Evolutionary conservation across 164 flowering plant species (phyloP), one percentile per base, ranked within the genome.

Genomic region (Macadamia integrifolia): DNA sequence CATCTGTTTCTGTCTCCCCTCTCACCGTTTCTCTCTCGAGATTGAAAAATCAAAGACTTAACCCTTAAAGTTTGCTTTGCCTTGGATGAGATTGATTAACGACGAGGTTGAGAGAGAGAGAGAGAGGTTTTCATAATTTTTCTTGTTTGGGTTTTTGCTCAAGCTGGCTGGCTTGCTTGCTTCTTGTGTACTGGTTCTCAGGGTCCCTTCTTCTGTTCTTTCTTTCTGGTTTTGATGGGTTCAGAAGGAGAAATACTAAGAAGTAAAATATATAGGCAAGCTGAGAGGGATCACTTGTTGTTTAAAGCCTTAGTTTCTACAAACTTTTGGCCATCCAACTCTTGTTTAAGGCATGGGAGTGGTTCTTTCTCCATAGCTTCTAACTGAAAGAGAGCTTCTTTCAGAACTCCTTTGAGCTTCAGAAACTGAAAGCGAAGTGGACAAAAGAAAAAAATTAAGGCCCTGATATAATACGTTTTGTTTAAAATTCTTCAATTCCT

Each of bases 171-270:
- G 50, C 59, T 67, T 66, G 79, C 75, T 64, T 69, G 49, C 63
- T 66, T 69, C 49, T 46, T 52, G 61, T 61, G 60, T n/a, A 58
- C 72, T 69, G 66, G 44, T 64, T 66, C 48, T 60, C 32, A 17
- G 44, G 69, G 23, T 69, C 42, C 43, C 61, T 40, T 11, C 9
- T 18, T 42, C 55, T 68, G 57, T 46, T 40, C 44, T 60, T 66
- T 58, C 43, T 44, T 52, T n/a, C 50, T 49, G 30, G 32, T 72
- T 61, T 73, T 79, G 72, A 84, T 86, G 87, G 84, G 85, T 78
- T 67, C 75, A 70, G 81, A 77, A 66, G 69, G 73, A 15, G 80
- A 71, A 62, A 74, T 68, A 67, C 70, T 65, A 62, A 69, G 73
- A 76, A 62, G 59, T 71, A 79, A 67, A 74, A 75, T 56, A 74